Evolutionary conservation across 768 basidiomycete genomes (phyloP).

Genomic region (Strobilomyces confusus): DNA sequence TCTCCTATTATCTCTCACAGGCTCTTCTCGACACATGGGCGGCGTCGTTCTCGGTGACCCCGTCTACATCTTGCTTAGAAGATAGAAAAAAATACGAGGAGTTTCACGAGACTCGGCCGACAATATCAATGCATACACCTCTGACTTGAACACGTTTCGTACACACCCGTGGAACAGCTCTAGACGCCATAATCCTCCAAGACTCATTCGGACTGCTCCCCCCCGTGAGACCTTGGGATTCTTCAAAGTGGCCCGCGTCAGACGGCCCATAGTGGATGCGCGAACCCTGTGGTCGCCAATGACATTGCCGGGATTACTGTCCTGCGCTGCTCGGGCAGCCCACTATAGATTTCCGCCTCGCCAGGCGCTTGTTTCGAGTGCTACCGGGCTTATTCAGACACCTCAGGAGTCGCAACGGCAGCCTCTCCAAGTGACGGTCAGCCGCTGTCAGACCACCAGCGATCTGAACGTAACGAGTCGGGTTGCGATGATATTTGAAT

Average conservation of each 20-base stretch:
- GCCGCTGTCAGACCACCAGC: background rate
- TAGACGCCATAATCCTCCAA: conserved; percentile 5
- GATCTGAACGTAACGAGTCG: conserved; percentile 5
- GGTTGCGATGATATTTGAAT: background rate
- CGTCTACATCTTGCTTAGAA: conserved; percentile 83
- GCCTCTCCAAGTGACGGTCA: conserved; percentile 18
- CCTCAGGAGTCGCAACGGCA: conserved; percentile 22
- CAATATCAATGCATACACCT: too few species aligned
- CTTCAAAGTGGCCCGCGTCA: conserved; percentile 18
- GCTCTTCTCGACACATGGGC: conserved; percentile 88
- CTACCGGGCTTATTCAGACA: conserved; percentile 20
- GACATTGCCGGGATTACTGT: conserved; percentile 16
- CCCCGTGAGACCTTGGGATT: conserved; percentile 20
- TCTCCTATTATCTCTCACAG: conserved; percentile 88
- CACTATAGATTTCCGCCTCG: conserved; percentile 15
- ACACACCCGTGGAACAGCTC: background rate
- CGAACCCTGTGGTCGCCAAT: conserved; percentile 21
- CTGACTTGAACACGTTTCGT: too few species aligned
- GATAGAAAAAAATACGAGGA: conserved; percentile 42
- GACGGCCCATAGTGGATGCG: too few species aligned
- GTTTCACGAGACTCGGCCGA: background rate
- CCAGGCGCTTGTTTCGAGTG: conserved; percentile 24
- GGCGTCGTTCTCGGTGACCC: conserved; percentile 91
- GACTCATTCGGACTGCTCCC: conserved; percentile 5
- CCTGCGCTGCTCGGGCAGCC: conserved; percentile 17